phyloP scores from a whole-genome alignment of 768 basidiomycete species.

The Galerina sulciceps region DNA sequence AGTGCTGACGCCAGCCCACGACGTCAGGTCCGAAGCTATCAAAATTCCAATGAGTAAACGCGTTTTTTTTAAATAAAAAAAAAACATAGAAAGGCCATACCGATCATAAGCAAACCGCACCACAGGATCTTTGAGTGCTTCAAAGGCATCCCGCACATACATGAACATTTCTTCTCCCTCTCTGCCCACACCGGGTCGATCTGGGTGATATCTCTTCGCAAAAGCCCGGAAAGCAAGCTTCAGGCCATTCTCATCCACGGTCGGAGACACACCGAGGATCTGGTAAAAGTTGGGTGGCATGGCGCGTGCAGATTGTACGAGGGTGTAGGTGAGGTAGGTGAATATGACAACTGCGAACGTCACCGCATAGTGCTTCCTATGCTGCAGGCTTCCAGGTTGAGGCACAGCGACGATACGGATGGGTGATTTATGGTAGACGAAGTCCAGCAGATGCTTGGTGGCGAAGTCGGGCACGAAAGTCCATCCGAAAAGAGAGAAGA shows the following conservation, averaged over 20 bases:
- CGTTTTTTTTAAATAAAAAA: constrained; percentile 1
- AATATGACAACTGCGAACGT: constrained; percentile 67
- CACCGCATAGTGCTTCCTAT: constrained; percentile 63
- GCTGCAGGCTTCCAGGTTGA: constrained; percentile 44
- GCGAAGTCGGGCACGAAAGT: constrained; percentile 65
- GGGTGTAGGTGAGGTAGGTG: constrained; percentile 68
- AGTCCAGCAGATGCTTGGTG: constrained; percentile 52
- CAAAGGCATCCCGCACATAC: constrained; percentile 71
- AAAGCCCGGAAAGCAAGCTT: constrained; percentile 78
- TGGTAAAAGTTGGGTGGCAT: constrained; percentile 81
- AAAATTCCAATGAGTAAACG: not conserved
- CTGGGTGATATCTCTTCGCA: constrained; percentile 77
- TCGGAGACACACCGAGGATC: constrained; percentile 63
- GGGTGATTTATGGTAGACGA: constrained; percentile 42
- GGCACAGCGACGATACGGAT: constrained; percentile 40
- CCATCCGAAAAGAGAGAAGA: constrained; percentile 60
- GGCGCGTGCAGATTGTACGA: constrained; percentile 58
- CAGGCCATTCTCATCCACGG: constrained; percentile 68
- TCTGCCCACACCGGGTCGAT: constrained; percentile 62
- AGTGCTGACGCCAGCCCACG: constrained; percentile 62
- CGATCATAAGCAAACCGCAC: constrained; percentile 87
- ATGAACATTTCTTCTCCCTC: constrained; percentile 71
- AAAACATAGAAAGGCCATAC: constrained; percentile 43
- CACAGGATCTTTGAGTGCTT: constrained; percentile 77
- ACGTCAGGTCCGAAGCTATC: constrained; percentile 78